Evolutionary conservation across 768 basidiomycete species (phyloP).

Genomic region (Xanthoconium purpureum): DNA sequence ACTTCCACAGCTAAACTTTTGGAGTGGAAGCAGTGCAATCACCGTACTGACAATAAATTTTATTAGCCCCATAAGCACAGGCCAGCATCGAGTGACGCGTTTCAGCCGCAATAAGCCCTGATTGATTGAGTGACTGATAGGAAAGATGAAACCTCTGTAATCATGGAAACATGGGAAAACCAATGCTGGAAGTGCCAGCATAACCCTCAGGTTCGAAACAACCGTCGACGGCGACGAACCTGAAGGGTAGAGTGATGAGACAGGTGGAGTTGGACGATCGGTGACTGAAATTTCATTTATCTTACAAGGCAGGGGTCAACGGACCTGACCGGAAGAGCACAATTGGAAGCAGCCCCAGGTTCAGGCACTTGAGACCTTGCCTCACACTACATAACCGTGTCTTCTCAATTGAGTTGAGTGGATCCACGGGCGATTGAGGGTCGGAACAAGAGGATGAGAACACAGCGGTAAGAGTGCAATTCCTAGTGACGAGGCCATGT

Average conservation of each 20-base stretch:
- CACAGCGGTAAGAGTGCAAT: not conserved
- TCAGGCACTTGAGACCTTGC: constrained; percentile 20
- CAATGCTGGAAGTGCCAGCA: constrained; percentile 10
- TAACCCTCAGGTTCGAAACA: constrained; percentile 5
- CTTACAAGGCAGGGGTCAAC: not conserved
- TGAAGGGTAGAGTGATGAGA: not conserved
- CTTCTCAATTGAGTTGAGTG: not conserved
- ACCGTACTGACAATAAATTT: constrained; percentile 2
- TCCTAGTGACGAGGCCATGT: not conserved
- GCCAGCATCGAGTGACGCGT: constrained; percentile 16
- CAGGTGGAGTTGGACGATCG: not conserved
- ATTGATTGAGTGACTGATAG: constrained; percentile 11
- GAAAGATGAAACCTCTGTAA: constrained; percentile 15
- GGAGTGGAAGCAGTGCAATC: constrained; percentile 2
- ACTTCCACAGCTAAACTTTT: constrained; percentile 18
- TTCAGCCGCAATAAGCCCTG: constrained; percentile 26
- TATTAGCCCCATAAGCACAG: constrained; percentile 7
- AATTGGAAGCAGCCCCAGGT: not conserved
- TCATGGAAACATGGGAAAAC: constrained; percentile 16
- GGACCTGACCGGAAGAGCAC: not conserved
- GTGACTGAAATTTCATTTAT: not conserved
- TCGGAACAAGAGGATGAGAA: not conserved
- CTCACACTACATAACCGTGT: constrained; percentile 12
- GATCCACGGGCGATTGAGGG: not conserved
- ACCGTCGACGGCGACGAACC: not conserved